phyloP scores from a whole-genome alignment of 306 rosid species.

The Quercus bicolor region DNA sequence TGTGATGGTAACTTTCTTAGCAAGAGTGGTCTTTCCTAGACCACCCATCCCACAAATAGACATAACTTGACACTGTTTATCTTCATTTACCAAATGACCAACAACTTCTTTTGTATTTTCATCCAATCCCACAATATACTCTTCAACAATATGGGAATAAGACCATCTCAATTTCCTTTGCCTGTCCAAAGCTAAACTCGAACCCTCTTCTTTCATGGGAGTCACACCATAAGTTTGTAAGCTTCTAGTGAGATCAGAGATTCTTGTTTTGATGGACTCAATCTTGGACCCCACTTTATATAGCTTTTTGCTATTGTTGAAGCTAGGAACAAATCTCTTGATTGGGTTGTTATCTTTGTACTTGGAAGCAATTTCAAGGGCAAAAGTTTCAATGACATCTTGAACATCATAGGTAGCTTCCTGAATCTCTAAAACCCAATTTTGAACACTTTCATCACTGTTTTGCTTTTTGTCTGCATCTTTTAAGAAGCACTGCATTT shows the following conservation, averaged over 20 bases:
- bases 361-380: conserved; percentile 19
- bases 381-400: conserved; percentile 42
- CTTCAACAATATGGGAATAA: conserved; percentile 44
- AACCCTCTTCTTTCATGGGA: conserved; percentile 16
- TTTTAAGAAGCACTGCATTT: conserved; percentile 43
- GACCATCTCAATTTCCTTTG: conserved; percentile 38
- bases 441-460: conserved; percentile 25
- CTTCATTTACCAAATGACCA: conserved; percentile 19
- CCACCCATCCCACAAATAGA: conserved; percentile 57
- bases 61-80: conserved; percentile 15
- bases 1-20: conserved; percentile 31
- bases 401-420: conserved; percentile 39
- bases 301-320: not conserved
- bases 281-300: conserved; percentile 28
- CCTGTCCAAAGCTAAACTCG: conserved; percentile 13
- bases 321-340: not conserved
- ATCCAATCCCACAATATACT: conserved; percentile 41
- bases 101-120: conserved; percentile 22
- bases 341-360: not conserved
- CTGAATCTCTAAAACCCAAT: conserved; percentile 40
- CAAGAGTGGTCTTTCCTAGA: conserved; percentile 55
- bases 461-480: conserved; percentile 42
- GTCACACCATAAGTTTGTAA: conserved; percentile 33
- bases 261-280: conserved; percentile 8
- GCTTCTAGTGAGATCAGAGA: conserved; percentile 30